Conservation (phyloP, 257 asterid species). For the Nemophila menziesii region DNA sequence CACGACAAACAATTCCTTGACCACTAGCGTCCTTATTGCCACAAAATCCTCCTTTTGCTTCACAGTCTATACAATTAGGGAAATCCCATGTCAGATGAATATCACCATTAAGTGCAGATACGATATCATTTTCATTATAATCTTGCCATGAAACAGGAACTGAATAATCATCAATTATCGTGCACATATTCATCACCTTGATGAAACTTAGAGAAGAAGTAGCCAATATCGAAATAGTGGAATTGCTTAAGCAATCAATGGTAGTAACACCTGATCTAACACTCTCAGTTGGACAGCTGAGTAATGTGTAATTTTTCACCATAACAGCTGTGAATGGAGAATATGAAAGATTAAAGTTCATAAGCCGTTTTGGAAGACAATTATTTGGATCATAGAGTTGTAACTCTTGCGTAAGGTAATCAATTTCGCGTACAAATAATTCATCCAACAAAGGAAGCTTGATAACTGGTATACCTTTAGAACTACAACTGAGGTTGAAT, state of each 20-base stretch:
- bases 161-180: slow-evolving; percentile 11
- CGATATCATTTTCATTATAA: slow-evolving; percentile 9
- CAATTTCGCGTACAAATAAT: slow-evolving; percentile 33
- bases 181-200: slow-evolving; percentile 32
- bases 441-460: slow-evolving; percentile 46
- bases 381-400: slow-evolving; percentile 35
- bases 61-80: slow-evolving; percentile 24
- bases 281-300: slow-evolving; percentile 37
- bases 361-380: slow-evolving; percentile 46
- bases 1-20: slow-evolving; percentile 14
- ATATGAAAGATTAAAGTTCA: slow-evolving; percentile 32
- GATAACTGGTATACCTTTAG: slow-evolving; percentile 11
- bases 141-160: slow-evolving; percentile 36
- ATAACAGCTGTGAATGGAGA: slow-evolving; percentile 35
- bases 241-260: slow-evolving; percentile 57
- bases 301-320: slow-evolving; percentile 36
- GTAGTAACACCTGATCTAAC: slow-evolving; percentile 7
- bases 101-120: slow-evolving; percentile 13
- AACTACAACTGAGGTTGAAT: slow-evolving; percentile 27
- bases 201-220: slow-evolving; percentile 24
- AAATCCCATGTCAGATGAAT: slow-evolving; percentile 38
- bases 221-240: slow-evolving; percentile 33
- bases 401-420: slow-evolving; percentile 44
- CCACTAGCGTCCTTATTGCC: slow-evolving; percentile 13
- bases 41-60: slow-evolving; percentile 18